Base-by-base conservation (phyloP, 306 rosid genomes). In the Hylodesmum podocarpum region DNA sequence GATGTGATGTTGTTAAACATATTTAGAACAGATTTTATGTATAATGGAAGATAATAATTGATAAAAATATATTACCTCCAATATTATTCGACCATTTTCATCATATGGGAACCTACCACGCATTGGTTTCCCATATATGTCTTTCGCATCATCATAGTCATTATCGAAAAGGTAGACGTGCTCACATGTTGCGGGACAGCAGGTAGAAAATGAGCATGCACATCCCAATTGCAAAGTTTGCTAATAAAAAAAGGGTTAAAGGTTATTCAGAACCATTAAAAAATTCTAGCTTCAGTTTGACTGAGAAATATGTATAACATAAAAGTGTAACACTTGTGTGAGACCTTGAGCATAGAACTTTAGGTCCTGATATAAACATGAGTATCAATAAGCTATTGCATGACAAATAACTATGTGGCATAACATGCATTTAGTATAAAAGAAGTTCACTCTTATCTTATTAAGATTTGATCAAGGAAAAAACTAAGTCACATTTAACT, bases 91-190 rank as follows among this genome's bases (percentile, higher is more conserved):
- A 41, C 97, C 92, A 39, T 85, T 84, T 68, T 86, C 89, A 72
- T 91, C 89, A 51, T 91, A 91, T 36, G 98, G 91, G 83, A 89
- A 94, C 87, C 94, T 87, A 18, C 89, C 89, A 16, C 53, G 65
- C 94, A 91, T 89, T 82, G 96, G 77, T 76, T 88, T 87, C 79
- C 94, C 94, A 11, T 66, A 82, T 73, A 88, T 78, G 83, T 91
- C 98, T 84, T 80, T 89, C 50, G 98, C 96, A 78, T 91, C 92
- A 63, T 88, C 94, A 53, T 82, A 89, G 82, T 89, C 97, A 72
- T 69, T 84, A 81, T 89, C 85, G 58, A 91, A 94, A 63, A 94
- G 92, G 86, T 94, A 88, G 14, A 89, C 90, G 33, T 94, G 98
- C 82, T 86, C 94, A 70, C 97, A 91, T 11, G 87, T 80, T 83